These are phyloP conservation scores for Phialophora verrucosa DNA, from an alignment of 2,329 filamentous ascomycete species.

Conservation along the genomic window DNA sequence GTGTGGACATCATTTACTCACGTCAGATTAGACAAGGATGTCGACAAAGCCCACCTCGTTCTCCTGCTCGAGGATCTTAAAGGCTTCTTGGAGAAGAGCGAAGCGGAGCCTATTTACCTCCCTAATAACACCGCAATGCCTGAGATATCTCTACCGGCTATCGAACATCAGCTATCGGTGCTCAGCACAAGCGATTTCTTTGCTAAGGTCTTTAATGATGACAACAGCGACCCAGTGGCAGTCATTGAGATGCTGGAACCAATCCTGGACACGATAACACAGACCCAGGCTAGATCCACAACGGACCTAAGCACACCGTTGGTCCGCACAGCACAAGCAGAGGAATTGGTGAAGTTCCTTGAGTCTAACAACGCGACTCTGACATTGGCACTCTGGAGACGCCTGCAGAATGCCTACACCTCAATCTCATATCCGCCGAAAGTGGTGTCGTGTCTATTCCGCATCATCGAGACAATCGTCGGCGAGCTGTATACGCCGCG, in stretches of 20 bases:
- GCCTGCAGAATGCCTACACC: conserved; percentile 86
- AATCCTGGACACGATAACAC: conserved; percentile 72
- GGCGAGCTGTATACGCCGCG: conserved; percentile 68
- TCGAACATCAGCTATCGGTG: conserved; percentile 88
- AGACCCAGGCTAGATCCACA: neutral
- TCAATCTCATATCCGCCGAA: conserved; percentile 85
- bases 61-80: conserved; percentile 69
- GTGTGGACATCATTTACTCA: conserved; percentile 70
- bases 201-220: conserved; percentile 82
- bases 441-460: conserved; percentile 83
- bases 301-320: conserved; percentile 26
- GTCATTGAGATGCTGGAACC: conserved; percentile 93
- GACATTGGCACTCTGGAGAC: conserved; percentile 85
- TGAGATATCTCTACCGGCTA: conserved; percentile 79
- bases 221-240: conserved; percentile 77
- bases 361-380: conserved; percentile 80
- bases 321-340: conserved; percentile 41
- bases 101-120: conserved; percentile 62
- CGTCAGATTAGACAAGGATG: conserved; percentile 61
- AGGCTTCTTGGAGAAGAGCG: conserved; percentile 55
- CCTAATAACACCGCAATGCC: conserved; percentile 89
- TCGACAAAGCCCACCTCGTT: conserved; percentile 64
- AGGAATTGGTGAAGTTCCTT: conserved; percentile 85
- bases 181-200: conserved; percentile 98
- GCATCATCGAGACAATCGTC: conserved; percentile 83